These are phyloP conservation scores for Trichopus zeylanicus DNA, from an alignment of 116 monocot genomes.

Conservation along the genomic window DNA sequence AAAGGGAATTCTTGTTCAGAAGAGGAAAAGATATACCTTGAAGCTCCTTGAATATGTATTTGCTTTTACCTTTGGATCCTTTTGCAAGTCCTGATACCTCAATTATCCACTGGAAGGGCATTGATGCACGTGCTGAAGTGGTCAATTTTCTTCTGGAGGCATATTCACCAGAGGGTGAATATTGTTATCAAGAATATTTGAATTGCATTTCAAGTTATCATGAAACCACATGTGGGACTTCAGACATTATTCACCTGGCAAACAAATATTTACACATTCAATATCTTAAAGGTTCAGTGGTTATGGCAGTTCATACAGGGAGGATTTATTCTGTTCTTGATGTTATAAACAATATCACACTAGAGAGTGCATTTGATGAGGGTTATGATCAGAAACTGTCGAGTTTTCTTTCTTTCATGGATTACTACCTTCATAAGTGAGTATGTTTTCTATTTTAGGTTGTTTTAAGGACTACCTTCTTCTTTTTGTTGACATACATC, in stretches of 20 bases:
- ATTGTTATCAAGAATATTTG: slow-evolving; percentile 3
- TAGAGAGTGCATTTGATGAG: slow-evolving; percentile 68
- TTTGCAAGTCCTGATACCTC: slow-evolving; percentile 9
- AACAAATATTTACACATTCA: slow-evolving; percentile 33
- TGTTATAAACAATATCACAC: slow-evolving; percentile 21
- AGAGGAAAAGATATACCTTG: slow-evolving; percentile 28
- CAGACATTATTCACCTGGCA: slow-evolving; percentile 32
- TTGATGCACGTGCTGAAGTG: slow-evolving; percentile 31
- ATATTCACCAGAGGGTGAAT: slow-evolving; percentile 3
- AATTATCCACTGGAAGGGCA: slow-evolving; percentile 62
- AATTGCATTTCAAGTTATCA: slow-evolving; percentile 5
- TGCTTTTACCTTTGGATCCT: slow-evolving; percentile 58
- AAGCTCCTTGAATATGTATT: slow-evolving; percentile 49
- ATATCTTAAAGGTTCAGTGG: slow-evolving; percentile 33
- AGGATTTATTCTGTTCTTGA: slow-evolving; percentile 70
- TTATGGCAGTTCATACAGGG: slow-evolving; percentile 80
- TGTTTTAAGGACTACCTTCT: not conserved
- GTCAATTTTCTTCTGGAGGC: slow-evolving; percentile 28
- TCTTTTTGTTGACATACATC: not conserved
- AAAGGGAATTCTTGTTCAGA: slow-evolving; percentile 52
- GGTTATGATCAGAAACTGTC: slow-evolving; percentile 15
- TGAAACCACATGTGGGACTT: slow-evolving; percentile 3
- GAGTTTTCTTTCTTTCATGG: slow-evolving; percentile 32
- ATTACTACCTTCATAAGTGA: slow-evolving; percentile 71
- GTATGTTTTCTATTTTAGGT: slow-evolving; percentile 10